Evolutionary conservation across 176 grass and related monocot genomes (phyloP), one percentile per base, ranked within the genome.

Genomic region (Poa pratensis): DNA sequence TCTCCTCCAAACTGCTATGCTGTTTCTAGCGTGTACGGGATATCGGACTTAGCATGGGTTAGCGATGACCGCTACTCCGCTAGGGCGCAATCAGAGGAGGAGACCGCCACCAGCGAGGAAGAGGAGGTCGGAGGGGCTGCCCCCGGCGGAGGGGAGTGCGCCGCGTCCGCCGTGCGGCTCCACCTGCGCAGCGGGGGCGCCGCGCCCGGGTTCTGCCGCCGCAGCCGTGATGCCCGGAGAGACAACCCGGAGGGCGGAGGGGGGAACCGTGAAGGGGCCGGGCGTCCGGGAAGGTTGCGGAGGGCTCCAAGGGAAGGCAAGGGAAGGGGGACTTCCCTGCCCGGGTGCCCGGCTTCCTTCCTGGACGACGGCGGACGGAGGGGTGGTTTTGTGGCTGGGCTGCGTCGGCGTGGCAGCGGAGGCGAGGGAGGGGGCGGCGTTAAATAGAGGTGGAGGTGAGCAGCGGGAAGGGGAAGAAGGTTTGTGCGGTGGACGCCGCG

Each of bases 81-180:
- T 27, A 13, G 59, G 58, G 59, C 5, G 60, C 65, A 63, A 65
- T 80, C 78, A 65, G 59, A 79, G 16, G 72, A 83, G 37, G 75
- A 65, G 59, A 73, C 92, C 89, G 63, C 89, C 92, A 37, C 92
- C 92, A 78, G 92, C 92, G n/a, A 94, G 89, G 79, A 94, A 94
- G 52, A 94, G 87, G 50, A 94, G 92, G 81, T 94, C 92, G 18
- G 92, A 94, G 26, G 92, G 92, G 71, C 84, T 91, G 27, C 92
- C 87, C 12, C 87, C 92, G 24, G 86, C 92, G 1, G 89, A 91
- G 4, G 92, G 92, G 24, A 94, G 92, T 24, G 92, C 92, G 23
- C 92, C 92, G 64, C 92, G 89, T 62, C 92, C 92, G 79, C 89
- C 92, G 92, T 94, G 92, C 19, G 86, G 80, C 83, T 84, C 89